These are phyloP conservation scores for Rhinocladiella similis DNA, from an alignment of 2,329 filamentous ascomycete genomes.

Conservation along the genomic window DNA sequence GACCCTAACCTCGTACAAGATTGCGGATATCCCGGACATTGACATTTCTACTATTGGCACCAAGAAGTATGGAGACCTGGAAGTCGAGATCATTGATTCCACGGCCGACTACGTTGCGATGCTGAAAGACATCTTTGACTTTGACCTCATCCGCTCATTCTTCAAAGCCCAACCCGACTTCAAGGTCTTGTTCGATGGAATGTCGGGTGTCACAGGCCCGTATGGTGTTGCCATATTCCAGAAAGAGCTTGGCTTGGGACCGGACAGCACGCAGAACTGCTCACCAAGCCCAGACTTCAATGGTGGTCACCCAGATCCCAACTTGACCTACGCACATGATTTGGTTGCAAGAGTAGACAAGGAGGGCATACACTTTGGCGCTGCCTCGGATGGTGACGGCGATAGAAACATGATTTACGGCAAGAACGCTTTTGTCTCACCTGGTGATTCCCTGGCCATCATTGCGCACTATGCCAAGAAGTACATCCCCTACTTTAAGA, in stretches of 20 bases:
- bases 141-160: constrained; percentile 92
- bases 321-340: constrained; percentile 94
- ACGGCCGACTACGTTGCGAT: constrained; percentile 88
- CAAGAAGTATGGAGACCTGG: constrained; percentile 78
- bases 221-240: constrained; percentile 96
- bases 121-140: constrained; percentile 99
- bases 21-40: constrained; percentile 80
- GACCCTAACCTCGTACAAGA: constrained; percentile 86
- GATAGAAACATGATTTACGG: constrained; percentile 99
- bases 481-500: constrained; percentile 97
- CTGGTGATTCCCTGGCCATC: constrained; percentile 95
- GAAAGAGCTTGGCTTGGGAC: constrained; percentile 81
- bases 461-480: constrained; percentile 90
- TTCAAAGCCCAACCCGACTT: constrained; percentile 84
- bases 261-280: constrained; percentile 84
- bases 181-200: constrained; percentile 93
- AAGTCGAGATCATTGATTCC: constrained; percentile 95
- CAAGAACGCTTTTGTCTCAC: constrained; percentile 92
- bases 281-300: constrained; percentile 91
- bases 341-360: constrained; percentile 92
- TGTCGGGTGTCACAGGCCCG: constrained; percentile 91
- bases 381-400: constrained; percentile 93
- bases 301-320: constrained; percentile 95
- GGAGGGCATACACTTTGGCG: constrained; percentile 89
- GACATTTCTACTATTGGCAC: constrained; percentile 82